These are phyloP conservation scores for Nemophila menziesii DNA, from an alignment of 257 asterid genomes.

Conservation along the genomic window DNA sequence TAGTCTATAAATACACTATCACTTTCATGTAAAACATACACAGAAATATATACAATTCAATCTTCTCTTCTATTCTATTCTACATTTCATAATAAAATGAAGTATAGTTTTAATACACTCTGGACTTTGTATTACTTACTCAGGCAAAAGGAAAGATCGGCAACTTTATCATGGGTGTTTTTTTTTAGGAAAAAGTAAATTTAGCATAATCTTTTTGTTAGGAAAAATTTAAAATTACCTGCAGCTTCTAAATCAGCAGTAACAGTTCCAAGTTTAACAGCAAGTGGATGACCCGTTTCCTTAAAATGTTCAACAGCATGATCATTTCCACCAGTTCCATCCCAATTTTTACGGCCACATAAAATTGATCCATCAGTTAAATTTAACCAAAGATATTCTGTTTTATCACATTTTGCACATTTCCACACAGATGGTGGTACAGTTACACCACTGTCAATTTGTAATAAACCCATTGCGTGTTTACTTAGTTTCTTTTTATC, in stretches of 20 bases:
- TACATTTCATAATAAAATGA: too few species aligned
- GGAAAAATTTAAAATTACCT: too few species aligned
- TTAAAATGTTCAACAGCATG: conserved; percentile 81
- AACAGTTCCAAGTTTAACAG: conserved; percentile 98
- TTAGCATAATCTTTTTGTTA: too few species aligned
- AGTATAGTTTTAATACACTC: too few species aligned
- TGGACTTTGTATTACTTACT: too few species aligned
- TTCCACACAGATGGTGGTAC: conserved; percentile 94
- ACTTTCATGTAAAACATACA: too few species aligned
- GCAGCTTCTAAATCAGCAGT: conserved; percentile 86
- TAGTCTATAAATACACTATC: too few species aligned
- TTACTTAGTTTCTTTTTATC: conserved; percentile 61
- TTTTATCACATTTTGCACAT: conserved; percentile 87
- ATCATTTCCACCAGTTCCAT: conserved; percentile 91
- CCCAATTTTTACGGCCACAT: conserved; percentile 92
- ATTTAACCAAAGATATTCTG: conserved; percentile 91
- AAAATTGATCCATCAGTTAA: conserved; percentile 85
- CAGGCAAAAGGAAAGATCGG: too few species aligned
- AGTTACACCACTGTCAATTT: conserved; percentile 72
- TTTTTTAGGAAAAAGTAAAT: too few species aligned
- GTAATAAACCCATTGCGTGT: conserved; percentile 70
- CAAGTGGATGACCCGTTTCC: conserved; percentile 64
- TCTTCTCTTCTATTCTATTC: too few species aligned
- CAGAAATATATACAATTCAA: too few species aligned
- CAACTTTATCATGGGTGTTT: too few species aligned